A percentile compares a stretch with the other conserved stretches of the same genome.
Conservation (phyloP, 345 rosid genomes). For the Crucihimalaya himalaica region DNA sequence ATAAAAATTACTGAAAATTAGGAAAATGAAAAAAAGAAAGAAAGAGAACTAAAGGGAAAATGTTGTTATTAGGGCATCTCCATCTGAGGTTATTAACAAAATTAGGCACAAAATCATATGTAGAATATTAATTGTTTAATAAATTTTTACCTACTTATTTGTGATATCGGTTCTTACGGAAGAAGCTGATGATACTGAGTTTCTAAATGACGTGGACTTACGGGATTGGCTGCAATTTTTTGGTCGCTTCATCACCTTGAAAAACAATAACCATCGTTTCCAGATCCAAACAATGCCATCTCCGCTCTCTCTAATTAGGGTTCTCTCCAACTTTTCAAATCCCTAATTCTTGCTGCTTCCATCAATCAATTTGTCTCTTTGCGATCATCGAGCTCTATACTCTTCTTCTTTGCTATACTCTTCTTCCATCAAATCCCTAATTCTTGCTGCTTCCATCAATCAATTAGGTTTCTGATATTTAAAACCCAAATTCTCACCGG, state of each 20-base stretch:
- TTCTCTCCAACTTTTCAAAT: conserved; percentile 31
- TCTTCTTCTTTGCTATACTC: conserved; percentile 39
- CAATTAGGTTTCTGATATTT: no score
- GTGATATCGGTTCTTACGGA: no score
- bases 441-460: no score
- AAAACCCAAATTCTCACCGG: conserved; percentile 28
- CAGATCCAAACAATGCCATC: conserved; percentile 55
- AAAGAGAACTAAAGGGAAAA: background rate
- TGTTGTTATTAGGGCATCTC: no score
- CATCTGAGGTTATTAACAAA: no score
- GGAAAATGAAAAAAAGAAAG: background rate
- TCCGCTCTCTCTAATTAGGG: conserved; percentile 45
- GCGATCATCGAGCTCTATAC: conserved; percentile 30
- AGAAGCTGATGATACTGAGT: no score
- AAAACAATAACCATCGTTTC: conserved; percentile 32
- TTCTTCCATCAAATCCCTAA: no score
- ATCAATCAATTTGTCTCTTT: conserved; percentile 29
- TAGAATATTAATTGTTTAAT: no score
- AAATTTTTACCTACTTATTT: no score
- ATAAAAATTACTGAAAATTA: background rate
- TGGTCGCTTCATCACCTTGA: conserved; percentile 37
- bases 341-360: conserved; percentile 5
- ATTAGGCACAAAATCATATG: no score
- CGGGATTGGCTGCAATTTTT: no score
- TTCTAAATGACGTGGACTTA: no score